Evolutionary conservation across 495 filamentous ascomycete species (phyloP).

Genomic region (Penicillium flavigenum): DNA sequence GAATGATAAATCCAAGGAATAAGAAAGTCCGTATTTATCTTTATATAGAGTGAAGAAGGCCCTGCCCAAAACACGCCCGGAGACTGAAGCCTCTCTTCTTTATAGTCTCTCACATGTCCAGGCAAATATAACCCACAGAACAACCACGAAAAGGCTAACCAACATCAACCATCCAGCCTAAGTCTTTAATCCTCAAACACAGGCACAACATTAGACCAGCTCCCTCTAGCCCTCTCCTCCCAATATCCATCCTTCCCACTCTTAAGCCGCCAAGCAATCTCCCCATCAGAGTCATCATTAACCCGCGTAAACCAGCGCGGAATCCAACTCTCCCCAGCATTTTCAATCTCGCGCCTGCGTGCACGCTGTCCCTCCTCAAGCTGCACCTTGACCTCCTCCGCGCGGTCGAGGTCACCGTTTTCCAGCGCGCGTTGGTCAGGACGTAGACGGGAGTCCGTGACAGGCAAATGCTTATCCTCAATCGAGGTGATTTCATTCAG

Average conservation of each 20-base stretch:
- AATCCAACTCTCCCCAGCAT: slow-evolving; percentile 62
- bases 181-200: slow-evolving; percentile 58
- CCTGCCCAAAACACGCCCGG: slow-evolving; percentile 11
- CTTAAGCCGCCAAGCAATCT: slow-evolving; percentile 80
- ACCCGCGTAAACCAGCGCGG: slow-evolving; percentile 82
- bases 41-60: slow-evolving; percentile 18
- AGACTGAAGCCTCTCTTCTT: not conserved
- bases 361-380: slow-evolving; percentile 84
- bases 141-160: not conserved
- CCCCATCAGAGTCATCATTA: slow-evolving; percentile 50
- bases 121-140: not conserved
- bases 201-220: slow-evolving; percentile 68
- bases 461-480: slow-evolving; percentile 68
- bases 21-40: slow-evolving; percentile 5
- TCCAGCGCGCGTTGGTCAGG: slow-evolving; percentile 93
- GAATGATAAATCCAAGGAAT: not conserved
- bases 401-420: slow-evolving; percentile 75
- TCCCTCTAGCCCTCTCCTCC: slow-evolving; percentile 72
- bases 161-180: not conserved
- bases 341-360: slow-evolving; percentile 73
- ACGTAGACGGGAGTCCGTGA: slow-evolving; percentile 77
- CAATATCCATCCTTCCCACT: slow-evolving; percentile 83
- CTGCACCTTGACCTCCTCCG: slow-evolving; percentile 76
- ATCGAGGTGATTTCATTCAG: slow-evolving; percentile 86
- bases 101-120: slow-evolving; percentile 1